Evolutionary conservation across 1,284 basidiomycete genomes (phyloP).

Genomic region (Ceratobasidium sp.): DNA sequence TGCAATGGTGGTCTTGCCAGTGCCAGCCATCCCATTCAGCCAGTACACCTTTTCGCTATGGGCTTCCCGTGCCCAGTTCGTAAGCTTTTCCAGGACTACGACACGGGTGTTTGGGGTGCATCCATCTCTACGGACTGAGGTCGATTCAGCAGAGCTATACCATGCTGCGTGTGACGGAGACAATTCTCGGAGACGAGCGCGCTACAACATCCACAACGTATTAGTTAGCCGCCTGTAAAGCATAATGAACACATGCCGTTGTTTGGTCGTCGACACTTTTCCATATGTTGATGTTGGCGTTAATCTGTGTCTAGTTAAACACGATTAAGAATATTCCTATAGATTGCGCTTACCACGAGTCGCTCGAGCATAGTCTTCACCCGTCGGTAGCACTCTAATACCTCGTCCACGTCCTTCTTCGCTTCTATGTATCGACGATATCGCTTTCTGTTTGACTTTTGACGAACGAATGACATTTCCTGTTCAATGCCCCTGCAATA

Average conservation of each 20-base stretch:
- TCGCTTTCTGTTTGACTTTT: not conserved
- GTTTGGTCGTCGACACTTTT: slow-evolving; percentile 15
- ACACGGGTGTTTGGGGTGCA: slow-evolving; percentile 49
- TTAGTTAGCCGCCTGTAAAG: not conserved
- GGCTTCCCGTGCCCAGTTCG: slow-evolving; percentile 42
- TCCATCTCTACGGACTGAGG: not conserved
- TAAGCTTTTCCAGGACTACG: slow-evolving; percentile 47
- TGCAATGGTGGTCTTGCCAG: slow-evolving; percentile 53
- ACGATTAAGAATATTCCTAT: not conserved
- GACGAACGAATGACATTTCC: not conserved
- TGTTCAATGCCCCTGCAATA: not conserved
- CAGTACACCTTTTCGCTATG: slow-evolving; percentile 50
- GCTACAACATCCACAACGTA: not conserved
- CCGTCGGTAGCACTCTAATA: slow-evolving; percentile 13
- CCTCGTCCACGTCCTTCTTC: not conserved
- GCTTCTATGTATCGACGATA: not conserved
- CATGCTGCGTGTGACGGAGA: slow-evolving; percentile 1
- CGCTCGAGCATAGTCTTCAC: not conserved
- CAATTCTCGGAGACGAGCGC: not conserved
- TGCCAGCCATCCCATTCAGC: slow-evolving; percentile 54
- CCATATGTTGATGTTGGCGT: slow-evolving; percentile 6
- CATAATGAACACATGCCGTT: not conserved
- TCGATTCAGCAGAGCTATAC: slow-evolving; percentile 17
- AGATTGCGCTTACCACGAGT: slow-evolving; percentile 4
- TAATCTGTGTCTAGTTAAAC: not conserved